A percentile compares a stretch with the other conserved stretches of the same genome.
These are phyloP conservation scores for Colletotrichum echinochloae DNA, from an alignment of 2,329 filamentous ascomycete genomes.

Conservation along the genomic window DNA sequence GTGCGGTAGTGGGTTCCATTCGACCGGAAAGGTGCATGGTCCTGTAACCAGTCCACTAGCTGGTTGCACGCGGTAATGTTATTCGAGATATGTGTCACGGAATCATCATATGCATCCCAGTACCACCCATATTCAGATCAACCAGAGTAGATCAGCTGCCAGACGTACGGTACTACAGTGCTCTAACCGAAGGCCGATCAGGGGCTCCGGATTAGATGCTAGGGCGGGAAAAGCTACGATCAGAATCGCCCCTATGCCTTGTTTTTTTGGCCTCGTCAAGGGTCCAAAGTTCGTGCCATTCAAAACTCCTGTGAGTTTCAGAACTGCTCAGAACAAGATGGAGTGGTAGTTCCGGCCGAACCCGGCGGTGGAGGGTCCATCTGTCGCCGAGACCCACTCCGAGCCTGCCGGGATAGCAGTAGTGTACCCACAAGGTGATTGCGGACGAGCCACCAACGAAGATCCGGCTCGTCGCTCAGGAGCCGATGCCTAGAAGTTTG, in stretches of 20 bases:
- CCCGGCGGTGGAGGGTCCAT: conserved; percentile 13
- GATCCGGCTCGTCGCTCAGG: conserved; percentile 1
- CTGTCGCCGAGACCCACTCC: conserved; percentile 8
- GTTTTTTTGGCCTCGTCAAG: too few relatives aligned
- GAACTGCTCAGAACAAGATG: not conserved
- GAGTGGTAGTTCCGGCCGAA: not conserved
- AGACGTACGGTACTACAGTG: not conserved
- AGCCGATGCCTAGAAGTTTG: conserved; percentile 1
- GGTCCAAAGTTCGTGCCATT: not conserved
- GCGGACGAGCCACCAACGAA: not conserved
- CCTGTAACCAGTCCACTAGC: not conserved
- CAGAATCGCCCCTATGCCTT: too few relatives aligned
- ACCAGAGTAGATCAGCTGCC: too few relatives aligned
- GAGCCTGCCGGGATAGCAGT: conserved; percentile 6
- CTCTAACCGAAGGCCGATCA: too few relatives aligned
- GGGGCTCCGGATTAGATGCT: not conserved
- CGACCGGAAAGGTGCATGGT: not conserved
- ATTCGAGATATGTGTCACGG: not conserved
- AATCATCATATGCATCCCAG: not conserved
- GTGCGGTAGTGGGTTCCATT: not conserved
- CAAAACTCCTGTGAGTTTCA: not conserved
- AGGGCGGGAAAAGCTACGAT: not conserved
- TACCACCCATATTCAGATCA: not conserved
- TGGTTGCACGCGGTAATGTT: not conserved
- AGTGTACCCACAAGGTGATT: not conserved